A percentile compares a stretch with the other conserved stretches of the same genome.
phyloP scores from a whole-genome alignment of 2,329 filamentous ascomycete species.

The Beauveria sp. region DNA sequence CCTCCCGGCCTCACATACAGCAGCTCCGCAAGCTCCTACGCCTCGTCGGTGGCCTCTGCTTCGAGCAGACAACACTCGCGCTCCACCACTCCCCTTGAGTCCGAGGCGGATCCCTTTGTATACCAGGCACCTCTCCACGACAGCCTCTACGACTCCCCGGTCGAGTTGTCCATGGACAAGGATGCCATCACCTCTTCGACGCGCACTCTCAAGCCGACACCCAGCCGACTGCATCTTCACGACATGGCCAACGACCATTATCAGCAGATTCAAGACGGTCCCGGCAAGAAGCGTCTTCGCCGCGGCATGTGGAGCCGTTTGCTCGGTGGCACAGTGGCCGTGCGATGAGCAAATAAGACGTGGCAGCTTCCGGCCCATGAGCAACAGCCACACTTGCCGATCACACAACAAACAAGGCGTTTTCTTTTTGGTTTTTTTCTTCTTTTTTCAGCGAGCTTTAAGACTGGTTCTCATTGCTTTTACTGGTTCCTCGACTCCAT shows the following conservation, averaged over 20 bases:
- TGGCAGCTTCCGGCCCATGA: conserved; percentile 14
- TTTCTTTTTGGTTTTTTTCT: neutral
- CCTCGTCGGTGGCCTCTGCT: conserved; percentile 36
- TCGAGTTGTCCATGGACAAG: conserved; percentile 37
- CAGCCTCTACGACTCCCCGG: conserved; percentile 43
- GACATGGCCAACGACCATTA: conserved; percentile 48
- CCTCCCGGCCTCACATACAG: conserved; percentile 43
- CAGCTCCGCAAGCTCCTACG: conserved; percentile 43
- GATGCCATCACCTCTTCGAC: conserved; percentile 11
- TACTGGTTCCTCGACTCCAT: neutral
- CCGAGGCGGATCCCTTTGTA: conserved; percentile 37
- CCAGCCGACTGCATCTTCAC: conserved; percentile 39
- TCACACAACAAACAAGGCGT: conserved; percentile 3
- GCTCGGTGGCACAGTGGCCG: conserved; percentile 37
- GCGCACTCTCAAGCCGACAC: conserved; percentile 30
- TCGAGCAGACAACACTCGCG: conserved; percentile 41
- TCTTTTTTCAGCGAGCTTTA: neutral
- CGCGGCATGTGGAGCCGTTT: conserved; percentile 48
- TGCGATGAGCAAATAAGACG: conserved; percentile 24
- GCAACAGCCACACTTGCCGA: conserved; percentile 17
- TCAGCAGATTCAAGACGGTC: conserved; percentile 39
- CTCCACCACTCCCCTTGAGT: conserved; percentile 44
- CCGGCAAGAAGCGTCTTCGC: conserved; percentile 41
- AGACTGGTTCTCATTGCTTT: conserved; percentile 9
- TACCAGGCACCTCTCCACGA: conserved; percentile 26